Evolutionary conservation across 306 rosid genomes (phyloP).

Genomic region (Rubus idaeus): DNA sequence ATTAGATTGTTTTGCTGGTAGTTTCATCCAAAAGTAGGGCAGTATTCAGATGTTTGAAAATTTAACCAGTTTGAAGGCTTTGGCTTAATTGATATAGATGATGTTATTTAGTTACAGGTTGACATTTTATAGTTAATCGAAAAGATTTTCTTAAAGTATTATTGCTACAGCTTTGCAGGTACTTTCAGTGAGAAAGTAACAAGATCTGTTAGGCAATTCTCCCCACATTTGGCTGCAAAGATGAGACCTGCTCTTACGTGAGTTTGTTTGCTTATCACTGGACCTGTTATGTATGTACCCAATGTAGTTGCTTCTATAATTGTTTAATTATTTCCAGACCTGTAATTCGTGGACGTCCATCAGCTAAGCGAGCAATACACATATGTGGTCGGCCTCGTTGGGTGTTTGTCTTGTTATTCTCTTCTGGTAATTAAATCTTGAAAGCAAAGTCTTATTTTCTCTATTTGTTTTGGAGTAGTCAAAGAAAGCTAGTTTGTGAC

Average conservation of each 20-base stretch:
- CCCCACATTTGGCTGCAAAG: conserved; percentile 96
- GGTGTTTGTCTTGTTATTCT: conserved; percentile 73
- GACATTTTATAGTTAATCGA: neutral
- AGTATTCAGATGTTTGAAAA: neutral
- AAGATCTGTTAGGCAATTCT: conserved; percentile 83
- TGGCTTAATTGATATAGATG: neutral
- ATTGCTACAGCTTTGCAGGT: conserved; percentile 88
- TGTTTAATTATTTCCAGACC: conserved; percentile 63
- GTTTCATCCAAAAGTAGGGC: too few species aligned
- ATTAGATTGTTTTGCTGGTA: neutral
- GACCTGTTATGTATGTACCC: neutral
- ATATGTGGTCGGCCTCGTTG: conserved; percentile 94
- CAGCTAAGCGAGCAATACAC: conserved; percentile 80
- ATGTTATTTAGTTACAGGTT: neutral
- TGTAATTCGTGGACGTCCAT: conserved; percentile 98
- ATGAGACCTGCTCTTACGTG: conserved; percentile 99
- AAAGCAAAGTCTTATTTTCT: conserved; percentile 2
- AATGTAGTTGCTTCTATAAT: conserved; percentile 21
- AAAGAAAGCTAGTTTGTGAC: conserved; percentile 7
- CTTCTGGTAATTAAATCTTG: conserved; percentile 58
- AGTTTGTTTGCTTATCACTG: conserved; percentile 35
- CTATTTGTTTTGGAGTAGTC: conserved; percentile 20
- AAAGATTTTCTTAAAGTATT: neutral
- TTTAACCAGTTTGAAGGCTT: neutral
- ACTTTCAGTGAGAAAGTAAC: conserved; percentile 90